Base-by-base conservation (phyloP, 1,284 basidiomycete species). In the Cryptococcus maquisensis region DNA sequence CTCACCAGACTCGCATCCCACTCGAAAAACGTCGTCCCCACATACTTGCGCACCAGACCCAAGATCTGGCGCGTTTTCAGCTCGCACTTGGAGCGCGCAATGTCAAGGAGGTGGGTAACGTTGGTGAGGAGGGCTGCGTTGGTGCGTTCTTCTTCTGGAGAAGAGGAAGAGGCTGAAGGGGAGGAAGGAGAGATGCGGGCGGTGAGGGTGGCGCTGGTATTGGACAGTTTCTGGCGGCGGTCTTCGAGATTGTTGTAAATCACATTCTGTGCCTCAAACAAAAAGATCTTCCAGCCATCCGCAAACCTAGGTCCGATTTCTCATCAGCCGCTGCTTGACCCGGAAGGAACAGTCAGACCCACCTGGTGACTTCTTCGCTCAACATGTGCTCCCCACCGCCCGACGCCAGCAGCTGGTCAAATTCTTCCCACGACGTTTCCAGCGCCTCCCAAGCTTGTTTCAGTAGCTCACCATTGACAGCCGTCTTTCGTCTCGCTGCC, bases 1-100 rank as follows among this genome's bases (percentile, higher is more conserved):
- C 87, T 82, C 41, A 90, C 84, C 4, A 91, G 79, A 21, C 86
- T 85, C 1, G 88, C 83, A 67, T 93, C 90, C 79, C 86, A 91
- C 61, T 82, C 81, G 68, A 93, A 90, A 62, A 92, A 82, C 50
- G 64, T 62, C 2, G 66, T 63, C 1, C 70, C 69, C 3, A 72
- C 54, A 42, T 75, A 69, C n/a, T 45, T 40, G 40, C 59, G 79
- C 18, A 90, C 81, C 28, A 80, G 78, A 6, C 82, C 83, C 26
- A 85, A 76, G 36, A 81, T 74, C 50, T 80, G 77, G 57, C 79
- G 71, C 52, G 66, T 66, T 50, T 71, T 56, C 5, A 66, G 56
- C 16, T 72, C 67, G 52, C 82, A 85, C 59, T 82, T 81, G 16
- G 80, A 57, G 76, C 83, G 72, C 63, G 80, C 83, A 72, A 79